phyloP scores from a whole-genome alignment of 108 stramenopile species.

The Pelagomonas calceolata region DNA sequence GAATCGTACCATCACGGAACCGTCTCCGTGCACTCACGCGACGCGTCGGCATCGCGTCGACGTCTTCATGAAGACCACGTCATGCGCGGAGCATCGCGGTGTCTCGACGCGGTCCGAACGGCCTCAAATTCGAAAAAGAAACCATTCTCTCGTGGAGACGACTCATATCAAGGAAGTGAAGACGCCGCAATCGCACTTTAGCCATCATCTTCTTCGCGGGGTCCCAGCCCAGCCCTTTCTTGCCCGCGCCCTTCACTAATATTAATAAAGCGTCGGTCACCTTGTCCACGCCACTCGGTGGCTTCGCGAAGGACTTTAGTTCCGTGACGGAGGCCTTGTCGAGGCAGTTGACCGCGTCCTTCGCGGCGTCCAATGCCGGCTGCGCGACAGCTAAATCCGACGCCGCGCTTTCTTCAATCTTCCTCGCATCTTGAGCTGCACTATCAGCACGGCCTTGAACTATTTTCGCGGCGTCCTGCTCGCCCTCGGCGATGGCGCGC shows the following conservation, averaged over 20 bases:
- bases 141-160: too few species aligned
- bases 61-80: too few species aligned
- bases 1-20: too few species aligned
- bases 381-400: constrained; percentile 20
- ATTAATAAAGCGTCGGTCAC: constrained; percentile 29
- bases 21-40: too few species aligned
- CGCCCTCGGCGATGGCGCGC: constrained; percentile 30
- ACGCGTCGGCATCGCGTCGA: too few species aligned
- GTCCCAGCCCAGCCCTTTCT: constrained; percentile 36
- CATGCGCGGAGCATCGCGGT: too few species aligned
- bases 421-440: constrained; percentile 15
- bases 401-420: constrained; percentile 28
- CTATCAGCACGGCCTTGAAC: constrained; percentile 23
- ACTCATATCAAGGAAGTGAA: too few species aligned
- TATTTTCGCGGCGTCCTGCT: constrained; percentile 24
- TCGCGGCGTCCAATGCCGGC: constrained; percentile 32
- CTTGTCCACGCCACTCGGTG: constrained; percentile 40
- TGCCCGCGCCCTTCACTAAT: constrained; percentile 31
- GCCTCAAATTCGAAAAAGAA: too few species aligned
- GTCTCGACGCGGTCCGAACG: too few species aligned
- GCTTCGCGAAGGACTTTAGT: constrained; percentile 27
- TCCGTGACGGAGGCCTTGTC: constrained; percentile 27
- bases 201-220: constrained; percentile 39
- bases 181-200: too few species aligned
- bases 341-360: constrained; percentile 33